phyloP scores from a whole-genome alignment of 2,329 filamentous ascomycete species.

The Truncatella angustata region DNA sequence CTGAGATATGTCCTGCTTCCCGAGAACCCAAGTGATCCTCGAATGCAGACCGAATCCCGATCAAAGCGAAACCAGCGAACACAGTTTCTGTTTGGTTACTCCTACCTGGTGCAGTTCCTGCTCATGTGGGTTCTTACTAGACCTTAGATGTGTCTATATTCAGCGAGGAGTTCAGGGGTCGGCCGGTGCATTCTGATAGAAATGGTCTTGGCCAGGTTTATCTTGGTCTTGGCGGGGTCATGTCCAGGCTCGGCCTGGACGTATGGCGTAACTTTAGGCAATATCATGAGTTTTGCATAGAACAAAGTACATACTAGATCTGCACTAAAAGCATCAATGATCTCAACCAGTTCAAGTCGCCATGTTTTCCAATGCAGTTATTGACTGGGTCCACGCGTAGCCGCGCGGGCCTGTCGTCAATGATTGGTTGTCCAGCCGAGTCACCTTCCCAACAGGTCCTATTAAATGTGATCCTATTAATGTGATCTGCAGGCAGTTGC shows the following conservation, averaged over 20 bases:
- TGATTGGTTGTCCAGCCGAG: not conserved
- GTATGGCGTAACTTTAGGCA: too few species aligned
- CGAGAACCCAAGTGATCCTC: conserved; percentile 67
- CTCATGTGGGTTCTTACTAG: conserved; percentile 80
- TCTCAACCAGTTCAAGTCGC: too few species aligned
- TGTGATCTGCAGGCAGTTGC: not conserved
- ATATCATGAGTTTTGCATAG: too few species aligned
- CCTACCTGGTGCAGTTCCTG: conserved; percentile 87
- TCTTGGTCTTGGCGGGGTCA: too few species aligned
- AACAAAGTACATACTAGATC: too few species aligned
- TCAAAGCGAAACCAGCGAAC: conserved; percentile 85
- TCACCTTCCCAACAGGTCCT: not conserved
- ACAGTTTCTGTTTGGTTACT: conserved; percentile 91
- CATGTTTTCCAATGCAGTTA: too few species aligned
- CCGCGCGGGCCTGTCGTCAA: too few species aligned
- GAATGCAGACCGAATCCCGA: conserved; percentile 71
- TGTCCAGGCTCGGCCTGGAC: too few species aligned
- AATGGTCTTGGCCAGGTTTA: too few species aligned
- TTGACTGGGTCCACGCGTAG: too few species aligned
- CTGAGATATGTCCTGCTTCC: conserved; percentile 94
- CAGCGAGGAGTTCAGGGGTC: not conserved
- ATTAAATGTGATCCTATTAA: not conserved
- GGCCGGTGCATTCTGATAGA: conserved; percentile 2
- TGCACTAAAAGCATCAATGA: too few species aligned
- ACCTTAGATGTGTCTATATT: conserved; percentile 17